Base-by-base conservation (phyloP, 1,284 basidiomycete species). In the Vanrija sp. region DNA sequence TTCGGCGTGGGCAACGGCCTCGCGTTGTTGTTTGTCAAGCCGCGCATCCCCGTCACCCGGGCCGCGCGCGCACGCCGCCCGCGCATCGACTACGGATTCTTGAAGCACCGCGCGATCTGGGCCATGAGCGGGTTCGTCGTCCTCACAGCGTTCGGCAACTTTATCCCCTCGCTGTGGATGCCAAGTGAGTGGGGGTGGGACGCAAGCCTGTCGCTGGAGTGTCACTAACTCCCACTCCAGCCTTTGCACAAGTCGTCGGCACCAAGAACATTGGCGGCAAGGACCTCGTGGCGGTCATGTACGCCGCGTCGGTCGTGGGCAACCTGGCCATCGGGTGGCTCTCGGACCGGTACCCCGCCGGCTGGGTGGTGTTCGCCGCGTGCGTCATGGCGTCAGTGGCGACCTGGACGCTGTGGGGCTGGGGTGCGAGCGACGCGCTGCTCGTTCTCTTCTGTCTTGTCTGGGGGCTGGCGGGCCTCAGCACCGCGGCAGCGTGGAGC, bases 381-480 rank as follows among this genome's bases (percentile, higher is more conserved):
- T 73, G 71, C 56, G 25, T 72, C 6, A 64, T 65, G 1, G 59
- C 65, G 6, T 65, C 73, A 0, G 38, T 72, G 0, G 50, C 73
- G 1, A 73, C 71, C 42, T 66, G 76, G 21, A 59, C 74, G 34
- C 54, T 75, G 18, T 78, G 76, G 74, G 76, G 76, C 0, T 71
- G 76, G 38, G 69, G 71, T 0, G 72, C 70, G 3, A 61, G 60
- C 15, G 46, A 60, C 10, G 61, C 54, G 6, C 49, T 63, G 5
- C 55, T 73, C 10, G 55, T 69, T 5, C 52, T 57, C 5, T 73
- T 73, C 45, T 55, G 60, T 0, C 26, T 70, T n/a, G 38, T 65
- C 3, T 73, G 68, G 46, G 72, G 66, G 12, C 34, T 66, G 3
- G 54, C 68, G 5, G 68, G 64, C 1, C 49, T 59, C 14, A 66